Base-by-base conservation (phyloP, 495 filamentous ascomycete genomes). In the Monascus purpureus region DNA sequence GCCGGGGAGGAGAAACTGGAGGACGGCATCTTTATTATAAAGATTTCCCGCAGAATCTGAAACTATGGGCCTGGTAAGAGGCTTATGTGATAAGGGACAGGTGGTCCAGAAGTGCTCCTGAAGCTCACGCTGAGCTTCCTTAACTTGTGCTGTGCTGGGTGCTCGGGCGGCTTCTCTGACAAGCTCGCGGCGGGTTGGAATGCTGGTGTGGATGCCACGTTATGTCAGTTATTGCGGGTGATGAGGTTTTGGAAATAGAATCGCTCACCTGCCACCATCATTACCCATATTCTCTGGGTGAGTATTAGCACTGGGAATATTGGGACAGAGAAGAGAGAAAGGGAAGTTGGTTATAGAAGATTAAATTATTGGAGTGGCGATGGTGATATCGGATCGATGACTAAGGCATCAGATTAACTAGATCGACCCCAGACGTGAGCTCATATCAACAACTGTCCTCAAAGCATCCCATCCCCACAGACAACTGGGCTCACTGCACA, bases 121-220 rank as follows among this genome's bases (percentile, higher is more conserved):
- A 18, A 77, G 75, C 47, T 93, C 86, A 51, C 76, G 72, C 45
- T 78, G 79, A 2, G 80, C 73, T 44, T 87, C 86, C 60, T 95
- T 96, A 7, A 94, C 52, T 58, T 97, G 81, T 24, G 81, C 77
- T n/a, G 83, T 77, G 22, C 76, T 92, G 17, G 80, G 82, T 22
- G 68, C 66, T 29, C 79, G 77, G 17, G 84, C 82, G 20, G 86
- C 82, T 52, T 82, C 75, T 44, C 86, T 84, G 54, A 96, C 90
- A 20, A 99, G 80, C 52, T 99, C 90, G 32, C 90, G 80, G 18
- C 90, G 83, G 29, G 77, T 95, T 8, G 90, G 90, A 37, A 99
- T 99, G 49, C 76, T 80, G 35, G 20, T 22, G 4, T 11, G 20
- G 9, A 25, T 22, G 20, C 5, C 9, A 14, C 7, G 15, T 15